Conservation (phyloP, 2,329 filamentous ascomycete species). For the Trichoderma gracile region DNA sequence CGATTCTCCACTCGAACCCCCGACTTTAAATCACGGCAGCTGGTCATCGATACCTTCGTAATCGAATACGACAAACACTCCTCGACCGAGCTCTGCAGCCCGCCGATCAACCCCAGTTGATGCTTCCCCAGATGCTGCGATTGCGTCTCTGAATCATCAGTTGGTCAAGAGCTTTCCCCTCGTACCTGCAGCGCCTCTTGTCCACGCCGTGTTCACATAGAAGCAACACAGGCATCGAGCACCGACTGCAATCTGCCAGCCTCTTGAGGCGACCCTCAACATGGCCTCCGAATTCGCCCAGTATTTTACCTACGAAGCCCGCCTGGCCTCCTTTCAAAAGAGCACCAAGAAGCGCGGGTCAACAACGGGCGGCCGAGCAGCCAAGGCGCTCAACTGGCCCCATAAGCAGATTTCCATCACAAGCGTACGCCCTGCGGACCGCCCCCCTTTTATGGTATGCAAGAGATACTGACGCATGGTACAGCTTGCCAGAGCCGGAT, state of each 20-base stretch:
- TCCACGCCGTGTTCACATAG: neutral
- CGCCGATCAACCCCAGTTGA: neutral
- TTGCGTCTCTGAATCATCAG: neutral
- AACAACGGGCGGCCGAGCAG: slow-evolving; percentile 51
- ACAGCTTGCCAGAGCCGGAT: slow-evolving; percentile 86
- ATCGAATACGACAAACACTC: neutral
- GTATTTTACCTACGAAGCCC: slow-evolving; percentile 69
- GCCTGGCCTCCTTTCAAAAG: slow-evolving; percentile 76
- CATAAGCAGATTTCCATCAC: slow-evolving; percentile 51
- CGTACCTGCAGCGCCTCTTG: slow-evolving; percentile 5
- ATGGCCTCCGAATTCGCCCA: slow-evolving; percentile 35
- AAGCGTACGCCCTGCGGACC: slow-evolving; percentile 33
- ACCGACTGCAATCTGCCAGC: neutral
- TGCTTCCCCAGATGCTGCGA: slow-evolving; percentile 20
- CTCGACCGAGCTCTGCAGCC: neutral
- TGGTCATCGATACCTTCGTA: neutral
- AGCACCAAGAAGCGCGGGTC: slow-evolving; percentile 70
- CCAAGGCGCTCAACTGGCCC: slow-evolving; percentile 72
- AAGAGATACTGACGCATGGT: slow-evolving; percentile 30
- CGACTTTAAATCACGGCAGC: neutral
- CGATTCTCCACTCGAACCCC: neutral
- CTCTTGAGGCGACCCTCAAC: slow-evolving; percentile 17
- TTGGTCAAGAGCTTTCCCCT: slow-evolving; percentile 13
- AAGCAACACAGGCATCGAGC: neutral
- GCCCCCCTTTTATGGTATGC: neutral